These are phyloP conservation scores for Trichoderma atrobrunneum DNA, from an alignment of 2,329 filamentous ascomycete genomes.

Conservation along the genomic window DNA sequence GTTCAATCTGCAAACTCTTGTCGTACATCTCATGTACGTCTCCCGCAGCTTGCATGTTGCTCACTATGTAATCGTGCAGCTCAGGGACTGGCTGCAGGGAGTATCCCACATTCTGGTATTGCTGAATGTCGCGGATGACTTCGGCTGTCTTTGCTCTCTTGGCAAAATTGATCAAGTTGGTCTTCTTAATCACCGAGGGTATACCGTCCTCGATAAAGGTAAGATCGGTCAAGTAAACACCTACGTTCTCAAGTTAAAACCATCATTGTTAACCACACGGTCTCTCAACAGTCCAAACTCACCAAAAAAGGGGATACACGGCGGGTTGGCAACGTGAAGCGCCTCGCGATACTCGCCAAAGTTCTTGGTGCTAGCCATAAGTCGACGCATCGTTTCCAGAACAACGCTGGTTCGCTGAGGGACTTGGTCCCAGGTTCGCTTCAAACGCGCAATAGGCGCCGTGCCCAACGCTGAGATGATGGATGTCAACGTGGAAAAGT, in stretches of 20 bases:
- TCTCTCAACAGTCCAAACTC: conserved; percentile 25
- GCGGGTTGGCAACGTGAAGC: conserved; percentile 87
- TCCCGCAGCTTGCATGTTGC: conserved; percentile 90
- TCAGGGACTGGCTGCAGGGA: conserved; percentile 84
- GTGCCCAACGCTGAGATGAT: conserved; percentile 96
- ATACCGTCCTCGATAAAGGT: conserved; percentile 99
- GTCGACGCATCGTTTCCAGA: conserved; percentile 84
- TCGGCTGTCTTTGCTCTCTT: conserved; percentile 98
- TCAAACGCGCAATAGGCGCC: conserved; percentile 89
- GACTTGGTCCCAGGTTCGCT: conserved; percentile 91
- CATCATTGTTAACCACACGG: too few species aligned
- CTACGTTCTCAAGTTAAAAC: conserved; percentile 42
- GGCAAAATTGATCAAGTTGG: conserved; percentile 95
- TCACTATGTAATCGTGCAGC: conserved; percentile 93
- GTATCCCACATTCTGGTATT: conserved; percentile 98
- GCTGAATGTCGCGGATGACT: conserved; percentile 96
- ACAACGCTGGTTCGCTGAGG: conserved; percentile 77
- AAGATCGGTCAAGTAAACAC: conserved; percentile 93
- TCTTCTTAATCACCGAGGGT: conserved; percentile 92
- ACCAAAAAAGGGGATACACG: conserved; percentile 98
- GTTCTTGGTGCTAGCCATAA: conserved; percentile 98
- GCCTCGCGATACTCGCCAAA: conserved; percentile 96
- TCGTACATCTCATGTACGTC: conserved; percentile 99
- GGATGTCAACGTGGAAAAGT: conserved; percentile 95
- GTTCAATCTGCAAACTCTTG: conserved; percentile 89